Base-by-base conservation (phyloP, 768 basidiomycete genomes). In the Tephrocybe sp. region DNA sequence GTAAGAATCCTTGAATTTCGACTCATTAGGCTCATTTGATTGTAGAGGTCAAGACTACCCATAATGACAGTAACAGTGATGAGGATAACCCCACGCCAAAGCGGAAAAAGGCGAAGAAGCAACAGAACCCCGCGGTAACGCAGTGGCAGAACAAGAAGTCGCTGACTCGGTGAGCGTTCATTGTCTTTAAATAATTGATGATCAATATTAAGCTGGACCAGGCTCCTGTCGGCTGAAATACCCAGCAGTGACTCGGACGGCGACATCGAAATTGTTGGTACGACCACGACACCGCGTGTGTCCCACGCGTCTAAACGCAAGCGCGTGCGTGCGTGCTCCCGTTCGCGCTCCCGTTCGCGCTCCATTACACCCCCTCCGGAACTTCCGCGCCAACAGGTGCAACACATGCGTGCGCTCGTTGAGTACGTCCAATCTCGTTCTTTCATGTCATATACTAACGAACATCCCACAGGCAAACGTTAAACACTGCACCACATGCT, bases 281-380 rank as follows among this genome's bases (percentile, higher is more conserved):
- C 44, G 26, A 62, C 44, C 3, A 50, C 49, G 48, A 66, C 58
- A 41, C 64, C 57, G 56, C 72, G 51, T 58, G 69, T 50, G 69
- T 74, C 54, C 26, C 41, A 54, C 18, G 45, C 57, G 3, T 56
- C 68, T 2, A 71, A 71, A 46, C 67, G 68, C 24, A 78, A 76
- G 52, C 74, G 77, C 31, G 58, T 69, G 34, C 74, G 77, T 26
- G 60, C 69, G 28, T 76, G 83, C 31, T 58, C 69, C 32, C 74
- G 77, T 26, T 60, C 69, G 28, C 76, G 83, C 37, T 84, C 80
- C 61, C 82, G 83, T 31, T 89, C 87, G 25, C 69, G 74, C 19
- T 92, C 89, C 3, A 77, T 91, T 31, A 92, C 89, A 0, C 89
- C 89, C 2, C 89, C 89, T 4, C 89, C 89, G 0, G 72, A 71